Evolutionary conservation across 768 basidiomycete genomes (phyloP).

Genomic region (Amanita jacksonii): DNA sequence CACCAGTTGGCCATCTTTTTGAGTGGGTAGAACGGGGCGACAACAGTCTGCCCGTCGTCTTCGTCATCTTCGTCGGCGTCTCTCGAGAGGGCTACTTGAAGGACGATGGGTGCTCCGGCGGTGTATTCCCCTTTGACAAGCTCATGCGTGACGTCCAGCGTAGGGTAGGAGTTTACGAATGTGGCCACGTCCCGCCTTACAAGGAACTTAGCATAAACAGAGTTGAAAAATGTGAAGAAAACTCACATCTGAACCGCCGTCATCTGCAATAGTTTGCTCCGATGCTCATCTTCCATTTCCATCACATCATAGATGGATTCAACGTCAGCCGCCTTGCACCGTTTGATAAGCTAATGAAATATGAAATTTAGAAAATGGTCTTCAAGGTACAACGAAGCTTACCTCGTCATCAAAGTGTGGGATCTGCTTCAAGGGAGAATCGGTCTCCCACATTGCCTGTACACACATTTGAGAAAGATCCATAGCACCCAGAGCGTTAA

Average conservation of each 20-base stretch:
- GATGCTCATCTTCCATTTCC: slow-evolving; percentile 94
- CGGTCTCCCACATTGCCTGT: slow-evolving; percentile 96
- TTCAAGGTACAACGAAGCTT: slow-evolving; percentile 12
- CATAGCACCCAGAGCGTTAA: slow-evolving; percentile 94
- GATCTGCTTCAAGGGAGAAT: slow-evolving; percentile 91
- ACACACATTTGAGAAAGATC: slow-evolving; percentile 98
- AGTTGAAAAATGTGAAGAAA: neutral
- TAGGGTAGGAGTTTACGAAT: slow-evolving; percentile 95
- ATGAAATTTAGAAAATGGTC: neutral
- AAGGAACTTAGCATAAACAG: slow-evolving; percentile 11
- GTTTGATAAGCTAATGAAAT: slow-evolving; percentile 63
- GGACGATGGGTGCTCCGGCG: slow-evolving; percentile 72
- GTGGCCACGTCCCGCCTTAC: slow-evolving; percentile 85
- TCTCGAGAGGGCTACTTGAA: slow-evolving; percentile 71
- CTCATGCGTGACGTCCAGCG: slow-evolving; percentile 83
- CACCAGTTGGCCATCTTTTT: slow-evolving; percentile 97
- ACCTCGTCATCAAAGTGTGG: slow-evolving; percentile 94
- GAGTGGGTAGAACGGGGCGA: slow-evolving; percentile 90
- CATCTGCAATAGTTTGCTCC: slow-evolving; percentile 79
- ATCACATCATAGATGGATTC: slow-evolving; percentile 96
- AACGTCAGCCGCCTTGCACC: slow-evolving; percentile 74
- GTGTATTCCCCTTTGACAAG: slow-evolving; percentile 84
- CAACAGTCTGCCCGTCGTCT: slow-evolving; percentile 66
- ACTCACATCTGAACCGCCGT: slow-evolving; percentile 77
- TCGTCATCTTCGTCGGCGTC: slow-evolving; percentile 77